These are phyloP conservation scores for Clonostachys sp. DNA, from an alignment of 2,329 filamentous ascomycete species.

Conservation along the genomic window DNA sequence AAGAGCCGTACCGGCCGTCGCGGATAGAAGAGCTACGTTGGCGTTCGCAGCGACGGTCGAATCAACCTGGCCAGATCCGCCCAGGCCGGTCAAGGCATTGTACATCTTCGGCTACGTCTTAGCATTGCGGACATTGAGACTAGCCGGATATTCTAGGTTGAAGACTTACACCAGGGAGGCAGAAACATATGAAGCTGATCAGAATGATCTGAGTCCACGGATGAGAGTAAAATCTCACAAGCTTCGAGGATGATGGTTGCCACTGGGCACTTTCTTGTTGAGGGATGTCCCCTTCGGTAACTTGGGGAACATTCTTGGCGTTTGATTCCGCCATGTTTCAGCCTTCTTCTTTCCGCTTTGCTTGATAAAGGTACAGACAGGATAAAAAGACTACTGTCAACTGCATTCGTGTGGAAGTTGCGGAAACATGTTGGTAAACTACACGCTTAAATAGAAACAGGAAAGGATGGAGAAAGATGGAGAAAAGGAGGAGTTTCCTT, in stretches of 20 bases:
- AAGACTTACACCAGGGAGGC: constrained; percentile 33
- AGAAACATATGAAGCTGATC: constrained; percentile 44
- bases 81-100: constrained; percentile 38
- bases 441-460: too few relatives aligned
- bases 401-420: too few relatives aligned
- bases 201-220: constrained; percentile 42
- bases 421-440: too few relatives aligned
- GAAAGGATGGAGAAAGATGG: too few relatives aligned
- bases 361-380: too few relatives aligned
- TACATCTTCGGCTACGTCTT: constrained; percentile 29
- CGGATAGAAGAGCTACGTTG: constrained; percentile 34
- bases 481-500: too few relatives aligned
- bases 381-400: too few relatives aligned
- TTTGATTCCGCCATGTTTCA: too few relatives aligned
- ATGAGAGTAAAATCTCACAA: constrained; percentile 27
- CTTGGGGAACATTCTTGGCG: too few relatives aligned
- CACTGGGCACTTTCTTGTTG: background rate
- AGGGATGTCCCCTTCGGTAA: background rate
- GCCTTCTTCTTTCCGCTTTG: too few relatives aligned
- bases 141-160: background rate
- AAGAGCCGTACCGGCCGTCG: constrained; percentile 34
- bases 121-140: background rate
- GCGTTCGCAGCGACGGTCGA: constrained; percentile 38
- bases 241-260: constrained; percentile 6
- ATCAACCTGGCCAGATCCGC: constrained; percentile 39